phyloP scores from a whole-genome alignment of 1,284 basidiomycete species.

The Xerocomus nothofagi region DNA sequence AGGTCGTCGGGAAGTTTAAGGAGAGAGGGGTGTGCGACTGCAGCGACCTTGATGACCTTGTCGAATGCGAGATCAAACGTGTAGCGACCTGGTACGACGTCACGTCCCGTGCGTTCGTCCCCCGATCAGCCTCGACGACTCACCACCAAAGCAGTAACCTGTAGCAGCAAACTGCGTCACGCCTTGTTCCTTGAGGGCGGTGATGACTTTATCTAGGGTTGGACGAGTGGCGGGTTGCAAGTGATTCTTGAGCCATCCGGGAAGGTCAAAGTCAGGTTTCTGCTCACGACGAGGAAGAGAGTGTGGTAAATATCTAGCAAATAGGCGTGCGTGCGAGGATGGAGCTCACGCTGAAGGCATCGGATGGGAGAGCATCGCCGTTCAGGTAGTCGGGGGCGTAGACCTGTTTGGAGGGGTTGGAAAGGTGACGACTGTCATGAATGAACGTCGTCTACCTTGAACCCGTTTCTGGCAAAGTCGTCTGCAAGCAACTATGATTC shows the following conservation, averaged over 20 bases:
- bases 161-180: constrained; percentile 58
- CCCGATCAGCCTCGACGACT: constrained; percentile 10
- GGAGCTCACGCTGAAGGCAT: constrained; percentile 17
- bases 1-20: constrained; percentile 49
- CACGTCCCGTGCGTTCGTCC: neutral
- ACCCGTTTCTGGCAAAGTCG: constrained; percentile 72
- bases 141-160: constrained; percentile 73
- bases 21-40: constrained; percentile 68
- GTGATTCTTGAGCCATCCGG: constrained; percentile 53
- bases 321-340: neutral
- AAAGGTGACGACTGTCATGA: neutral
- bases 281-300: neutral
- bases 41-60: constrained; percentile 51
- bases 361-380: constrained; percentile 39
- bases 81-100: constrained; percentile 45
- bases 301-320: neutral
- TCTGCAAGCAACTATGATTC: constrained; percentile 59
- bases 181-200: constrained; percentile 56
- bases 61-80: constrained; percentile 71
- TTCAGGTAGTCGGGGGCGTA: constrained; percentile 47
- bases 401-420: constrained; percentile 48
- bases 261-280: constrained; percentile 42
- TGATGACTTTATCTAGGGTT: constrained; percentile 55
- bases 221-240: constrained; percentile 47
- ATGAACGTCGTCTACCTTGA: constrained; percentile 44